Conservation (phyloP, 805 yeast genomes). For the Starmerella vaccinii region DNA sequence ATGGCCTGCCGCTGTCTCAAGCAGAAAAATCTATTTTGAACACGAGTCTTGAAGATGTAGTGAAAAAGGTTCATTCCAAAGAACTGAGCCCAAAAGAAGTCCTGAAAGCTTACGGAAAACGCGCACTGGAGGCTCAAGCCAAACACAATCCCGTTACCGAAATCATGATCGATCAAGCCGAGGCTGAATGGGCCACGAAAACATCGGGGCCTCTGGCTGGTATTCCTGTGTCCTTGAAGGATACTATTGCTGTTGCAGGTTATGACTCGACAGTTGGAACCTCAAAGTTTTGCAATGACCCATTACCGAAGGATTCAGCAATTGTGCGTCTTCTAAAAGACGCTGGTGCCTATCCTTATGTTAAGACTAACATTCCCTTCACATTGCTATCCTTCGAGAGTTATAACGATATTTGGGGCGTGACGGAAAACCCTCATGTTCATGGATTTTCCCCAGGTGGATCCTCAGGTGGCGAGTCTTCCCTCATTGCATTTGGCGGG, state of each 20-base stretch:
- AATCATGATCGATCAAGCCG: slow-evolving; percentile 54
- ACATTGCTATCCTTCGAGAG: slow-evolving; percentile 48
- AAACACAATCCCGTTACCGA: slow-evolving; percentile 48
- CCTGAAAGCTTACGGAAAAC: slow-evolving; percentile 51
- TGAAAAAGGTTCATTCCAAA: slow-evolving; percentile 38
- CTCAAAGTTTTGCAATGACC: slow-evolving; percentile 36
- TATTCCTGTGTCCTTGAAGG: slow-evolving; percentile 52
- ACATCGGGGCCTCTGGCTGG: slow-evolving; percentile 56
- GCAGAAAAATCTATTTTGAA: slow-evolving; percentile 33
- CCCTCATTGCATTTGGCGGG: slow-evolving; percentile 39
- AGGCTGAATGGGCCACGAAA: slow-evolving; percentile 42
- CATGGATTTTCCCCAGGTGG: slow-evolving; percentile 42
- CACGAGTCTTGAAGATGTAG: slow-evolving; percentile 35
- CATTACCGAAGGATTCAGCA: slow-evolving; percentile 35
- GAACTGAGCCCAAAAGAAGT: slow-evolving; percentile 42
- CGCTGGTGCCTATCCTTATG: slow-evolving; percentile 47
- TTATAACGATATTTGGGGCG: slow-evolving; percentile 45
- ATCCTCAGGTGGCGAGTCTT: slow-evolving; percentile 45
- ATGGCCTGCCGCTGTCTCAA: slow-evolving; percentile 31
- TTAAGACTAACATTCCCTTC: slow-evolving; percentile 48
- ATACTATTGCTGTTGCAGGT: slow-evolving; percentile 43
- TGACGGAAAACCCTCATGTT: slow-evolving; percentile 41
- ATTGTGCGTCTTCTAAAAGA: slow-evolving; percentile 38
- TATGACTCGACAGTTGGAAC: slow-evolving; percentile 44
- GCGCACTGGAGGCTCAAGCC: slow-evolving; percentile 54